Percentiles rank a stretch among this genome's conserved stretches.
These are phyloP conservation scores for Leccinum broughii DNA, from an alignment of 768 basidiomycete genomes.

Conservation along the genomic window DNA sequence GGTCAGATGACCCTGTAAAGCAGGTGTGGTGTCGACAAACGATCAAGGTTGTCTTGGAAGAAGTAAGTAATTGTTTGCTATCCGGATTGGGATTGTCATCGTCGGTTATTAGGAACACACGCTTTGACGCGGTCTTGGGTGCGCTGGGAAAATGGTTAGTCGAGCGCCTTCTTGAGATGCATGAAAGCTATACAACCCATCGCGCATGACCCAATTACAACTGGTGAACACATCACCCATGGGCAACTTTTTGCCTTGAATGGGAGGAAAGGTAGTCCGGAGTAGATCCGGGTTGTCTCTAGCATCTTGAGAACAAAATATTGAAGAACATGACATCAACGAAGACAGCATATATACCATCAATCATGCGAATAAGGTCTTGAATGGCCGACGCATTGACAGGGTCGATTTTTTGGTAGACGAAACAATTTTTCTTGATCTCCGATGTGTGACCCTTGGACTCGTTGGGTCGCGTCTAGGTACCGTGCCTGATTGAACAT, in stretches of 20 bases:
- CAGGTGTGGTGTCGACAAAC: conserved; percentile 39
- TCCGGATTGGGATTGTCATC: conserved; percentile 48
- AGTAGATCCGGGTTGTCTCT: conserved; percentile 63
- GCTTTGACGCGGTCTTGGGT: conserved; percentile 86
- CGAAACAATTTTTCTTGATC: conserved; percentile 66
- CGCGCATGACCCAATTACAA: conserved; percentile 86
- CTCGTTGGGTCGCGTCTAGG: conserved; percentile 29
- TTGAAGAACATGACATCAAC: not conserved
- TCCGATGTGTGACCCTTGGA: conserved; percentile 47
- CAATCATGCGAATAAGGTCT: conserved; percentile 72
- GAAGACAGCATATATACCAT: conserved; percentile 51
- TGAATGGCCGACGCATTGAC: conserved; percentile 83
- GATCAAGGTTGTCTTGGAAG: conserved; percentile 69
- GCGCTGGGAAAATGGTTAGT: conserved; percentile 47
- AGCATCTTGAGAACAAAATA: conserved; percentile 45
- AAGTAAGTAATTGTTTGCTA: conserved; percentile 61
- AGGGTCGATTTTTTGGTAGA: conserved; percentile 75
- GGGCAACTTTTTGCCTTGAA: conserved; percentile 58
- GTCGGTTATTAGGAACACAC: conserved; percentile 92
- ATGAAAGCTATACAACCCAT: conserved; percentile 54
- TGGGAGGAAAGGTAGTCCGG: conserved; percentile 61
- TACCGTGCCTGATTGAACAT: not conserved
- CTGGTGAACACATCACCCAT: conserved; percentile 90
- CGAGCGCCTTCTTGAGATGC: conserved; percentile 17
- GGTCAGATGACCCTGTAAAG: not conserved